Base-by-base conservation (phyloP, 1,139 yeast genomes). In the Debaryomyces coudertii region DNA sequence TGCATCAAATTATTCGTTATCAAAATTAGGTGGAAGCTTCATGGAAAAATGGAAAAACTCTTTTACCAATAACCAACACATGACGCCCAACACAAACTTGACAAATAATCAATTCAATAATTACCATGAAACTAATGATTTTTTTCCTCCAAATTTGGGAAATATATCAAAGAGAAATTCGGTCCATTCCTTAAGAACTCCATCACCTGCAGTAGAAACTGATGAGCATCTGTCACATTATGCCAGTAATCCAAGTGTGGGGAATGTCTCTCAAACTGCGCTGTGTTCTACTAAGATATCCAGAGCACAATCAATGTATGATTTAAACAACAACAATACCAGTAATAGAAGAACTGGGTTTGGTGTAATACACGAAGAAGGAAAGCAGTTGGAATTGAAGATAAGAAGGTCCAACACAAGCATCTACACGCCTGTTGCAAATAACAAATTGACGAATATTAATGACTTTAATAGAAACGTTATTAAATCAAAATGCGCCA, bases 11-110 rank as follows among this genome's bases (percentile, higher is more conserved):
- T 72, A 69, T 52, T 72, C 77, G 0, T 56, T 73, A 20, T 62
- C 73, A 7, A 71, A 70, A 47, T 44, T 73, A n/a, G 77, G 78
- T 1, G 73, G 76, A 20, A 73, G 78, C 45, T 73, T 74, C 49
- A 54, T 74, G 56, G 80, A 75, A n/a, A 74, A 71, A 52, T 75
- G 80, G 79, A 69, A 66, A 51, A 66, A 60, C 43, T 66, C 74
- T 1, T 61, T 69, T 43, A 62, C 50, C 25, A 56, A 51, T 39
- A 38, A 29, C n/a, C 41, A 16, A 16, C 41, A 38, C 7, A 50
- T 50, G n/a, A 27, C n/a, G 4, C 51, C 53, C 8, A 47, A 25
- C 18, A n/a, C 48, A 4, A 46, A 46, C 39, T 39, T 39, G 24
- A 33, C 38, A 9, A 42, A 33, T 33, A 40, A 34, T 14, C 37